A percentile compares a stretch with the other conserved stretches of the same genome.
These are phyloP conservation scores for Malassezia arunalokei DNA, from an alignment of 1,284 basidiomycete genomes.

Conservation along the genomic window DNA sequence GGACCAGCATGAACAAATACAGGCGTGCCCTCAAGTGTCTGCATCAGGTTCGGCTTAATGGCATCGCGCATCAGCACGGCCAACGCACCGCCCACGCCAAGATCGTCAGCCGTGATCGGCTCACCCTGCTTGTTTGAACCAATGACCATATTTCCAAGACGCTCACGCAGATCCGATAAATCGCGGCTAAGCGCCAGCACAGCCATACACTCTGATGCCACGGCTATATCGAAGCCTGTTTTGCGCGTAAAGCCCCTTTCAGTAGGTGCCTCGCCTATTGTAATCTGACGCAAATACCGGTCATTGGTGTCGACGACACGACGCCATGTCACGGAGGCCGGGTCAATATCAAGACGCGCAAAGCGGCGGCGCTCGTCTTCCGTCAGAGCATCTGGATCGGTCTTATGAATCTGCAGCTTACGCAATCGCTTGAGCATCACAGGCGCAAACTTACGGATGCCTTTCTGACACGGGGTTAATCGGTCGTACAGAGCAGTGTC, in stretches of 20 bases:
- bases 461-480: slow-evolving; percentile 83
- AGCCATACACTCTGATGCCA: slow-evolving; percentile 96
- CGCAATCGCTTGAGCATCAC: slow-evolving; percentile 89
- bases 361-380: slow-evolving; percentile 82
- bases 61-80: slow-evolving; percentile 98
- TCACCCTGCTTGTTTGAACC: slow-evolving; percentile 86
- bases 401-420: slow-evolving; percentile 93
- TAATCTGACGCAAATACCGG: slow-evolving; percentile 87
- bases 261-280: slow-evolving; percentile 75
- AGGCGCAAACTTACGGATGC: slow-evolving; percentile 82
- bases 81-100: slow-evolving; percentile 87
- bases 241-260: slow-evolving; percentile 80
- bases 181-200: slow-evolving; percentile 83
- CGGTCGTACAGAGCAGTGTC: slow-evolving; percentile 90
- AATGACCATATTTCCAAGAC: slow-evolving; percentile 86
- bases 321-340: slow-evolving; percentile 86
- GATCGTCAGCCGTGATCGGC: slow-evolving; percentile 88
- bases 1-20: slow-evolving; percentile 98
- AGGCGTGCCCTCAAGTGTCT: slow-evolving; percentile 92
- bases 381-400: slow-evolving; percentile 78
- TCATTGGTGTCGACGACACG: slow-evolving; percentile 95
- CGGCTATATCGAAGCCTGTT: slow-evolving; percentile 90
- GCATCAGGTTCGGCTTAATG: slow-evolving; percentile 98
- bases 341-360: slow-evolving; percentile 81
- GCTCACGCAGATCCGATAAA: slow-evolving; percentile 79